phyloP scores from a whole-genome alignment of 495 filamentous ascomycete genomes.

The Xylaria sp. region DNA sequence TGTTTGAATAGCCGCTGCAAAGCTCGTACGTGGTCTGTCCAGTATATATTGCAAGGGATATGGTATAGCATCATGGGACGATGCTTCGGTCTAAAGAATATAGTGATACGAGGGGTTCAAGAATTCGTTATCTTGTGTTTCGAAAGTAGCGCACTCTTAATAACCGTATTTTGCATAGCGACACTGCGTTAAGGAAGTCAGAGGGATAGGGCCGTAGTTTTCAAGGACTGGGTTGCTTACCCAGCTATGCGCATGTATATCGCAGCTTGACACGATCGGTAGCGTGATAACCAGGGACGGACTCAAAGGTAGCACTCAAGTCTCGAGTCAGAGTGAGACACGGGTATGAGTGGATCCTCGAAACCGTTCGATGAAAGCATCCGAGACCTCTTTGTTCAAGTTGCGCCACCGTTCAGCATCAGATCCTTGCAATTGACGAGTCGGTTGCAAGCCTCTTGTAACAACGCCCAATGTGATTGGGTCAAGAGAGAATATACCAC shows the following conservation, averaged over 20 bases:
- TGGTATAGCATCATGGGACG: not conserved
- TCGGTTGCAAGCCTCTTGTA: conserved; percentile 52
- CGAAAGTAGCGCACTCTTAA: not conserved
- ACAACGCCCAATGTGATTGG: conserved; percentile 53
- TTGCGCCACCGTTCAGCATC: conserved; percentile 37
- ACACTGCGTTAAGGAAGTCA: not conserved
- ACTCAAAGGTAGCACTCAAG: not conserved
- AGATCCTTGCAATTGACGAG: conserved; percentile 54
- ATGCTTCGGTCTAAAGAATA: not conserved
- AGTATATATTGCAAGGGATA: not conserved
- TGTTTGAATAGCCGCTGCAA: not conserved
- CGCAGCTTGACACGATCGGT: not conserved
- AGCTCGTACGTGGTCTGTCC: not conserved
- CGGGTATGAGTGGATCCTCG: not conserved
- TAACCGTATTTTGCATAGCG: not conserved
- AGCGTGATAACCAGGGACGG: too few species aligned
- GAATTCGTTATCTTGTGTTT: not conserved
- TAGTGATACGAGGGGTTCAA: not conserved
- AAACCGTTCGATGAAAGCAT: not conserved
- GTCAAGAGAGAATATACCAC: conserved; percentile 46
- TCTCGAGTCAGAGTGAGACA: not conserved
- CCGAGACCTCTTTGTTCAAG: conserved; percentile 27
- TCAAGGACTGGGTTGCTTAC: not conserved
- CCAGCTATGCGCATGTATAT: not conserved
- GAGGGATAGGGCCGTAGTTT: not conserved